Evolutionary conservation across 768 basidiomycete species (phyloP).

Genomic region (Pholiota conissans): DNA sequence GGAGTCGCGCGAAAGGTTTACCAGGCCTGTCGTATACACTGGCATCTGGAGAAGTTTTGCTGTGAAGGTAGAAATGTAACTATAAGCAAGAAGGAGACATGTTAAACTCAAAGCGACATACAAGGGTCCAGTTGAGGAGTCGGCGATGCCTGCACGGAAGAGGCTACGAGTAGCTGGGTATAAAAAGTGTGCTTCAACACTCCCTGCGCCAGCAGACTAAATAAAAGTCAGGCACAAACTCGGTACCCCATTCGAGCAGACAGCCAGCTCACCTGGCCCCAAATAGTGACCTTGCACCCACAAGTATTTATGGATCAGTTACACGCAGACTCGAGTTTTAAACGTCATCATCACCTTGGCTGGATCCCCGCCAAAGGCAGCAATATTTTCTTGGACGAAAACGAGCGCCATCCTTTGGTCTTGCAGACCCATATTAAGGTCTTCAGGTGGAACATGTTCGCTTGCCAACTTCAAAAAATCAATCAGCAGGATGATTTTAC

Average conservation of each 20-base stretch:
- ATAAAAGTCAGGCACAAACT: neutral
- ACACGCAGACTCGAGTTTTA: neutral
- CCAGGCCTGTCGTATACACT: conserved; percentile 51
- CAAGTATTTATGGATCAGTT: neutral
- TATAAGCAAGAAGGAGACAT: neutral
- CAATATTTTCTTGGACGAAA: conserved; percentile 68
- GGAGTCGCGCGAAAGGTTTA: conserved; percentile 47
- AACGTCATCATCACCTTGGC: conserved; percentile 36
- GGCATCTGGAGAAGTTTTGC: conserved; percentile 49
- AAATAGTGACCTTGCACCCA: conserved; percentile 46
- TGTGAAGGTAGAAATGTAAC: conserved; percentile 15
- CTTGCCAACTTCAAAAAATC: conserved; percentile 37
- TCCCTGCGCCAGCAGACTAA: conserved; percentile 54
- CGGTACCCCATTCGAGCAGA: too few relatives aligned
- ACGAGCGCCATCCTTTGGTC: conserved; percentile 60
- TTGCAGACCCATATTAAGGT: conserved; percentile 58
- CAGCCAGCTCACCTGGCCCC: conserved; percentile 44
- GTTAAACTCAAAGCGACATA: conserved; percentile 31
- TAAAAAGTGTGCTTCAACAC: conserved; percentile 48
- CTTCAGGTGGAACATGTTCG: conserved; percentile 39
- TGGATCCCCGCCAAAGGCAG: conserved; percentile 64
- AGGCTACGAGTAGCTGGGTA: conserved; percentile 36
- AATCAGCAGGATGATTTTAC: neutral
- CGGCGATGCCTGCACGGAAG: conserved; percentile 53
- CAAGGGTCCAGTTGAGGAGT: conserved; percentile 55